A percentile compares a stretch with the other conserved stretches of the same genome.
phyloP scores from a whole-genome alignment of 176 grass and related monocot species.

The Carex cristatella region DNA sequence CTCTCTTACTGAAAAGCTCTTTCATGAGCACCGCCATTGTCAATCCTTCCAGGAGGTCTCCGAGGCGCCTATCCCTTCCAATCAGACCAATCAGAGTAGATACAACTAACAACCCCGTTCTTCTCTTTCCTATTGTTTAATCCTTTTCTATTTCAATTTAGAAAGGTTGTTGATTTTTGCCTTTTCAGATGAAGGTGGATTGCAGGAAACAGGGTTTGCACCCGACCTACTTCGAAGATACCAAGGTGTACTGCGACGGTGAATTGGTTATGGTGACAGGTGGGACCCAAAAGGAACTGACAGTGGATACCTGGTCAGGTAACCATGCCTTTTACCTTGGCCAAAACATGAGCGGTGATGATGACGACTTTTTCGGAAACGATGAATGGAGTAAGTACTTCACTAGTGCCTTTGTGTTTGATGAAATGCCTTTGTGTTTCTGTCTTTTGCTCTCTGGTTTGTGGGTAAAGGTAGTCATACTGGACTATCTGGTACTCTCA shows the following conservation, averaged over 20 bases:
- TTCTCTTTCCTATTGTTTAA: neutral
- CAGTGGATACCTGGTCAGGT: conserved; percentile 93
- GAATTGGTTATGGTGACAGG: conserved; percentile 87
- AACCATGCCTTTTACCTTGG: conserved; percentile 96
- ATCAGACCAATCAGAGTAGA: conserved; percentile 40
- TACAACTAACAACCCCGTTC: conserved; percentile 25
- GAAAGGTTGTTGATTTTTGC: neutral
- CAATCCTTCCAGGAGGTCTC: conserved; percentile 3
- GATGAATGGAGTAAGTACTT: neutral
- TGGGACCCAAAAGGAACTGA: conserved; percentile 73
- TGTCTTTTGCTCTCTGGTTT: neutral
- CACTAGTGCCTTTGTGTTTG: neutral
- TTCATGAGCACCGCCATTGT: conserved; percentile 44
- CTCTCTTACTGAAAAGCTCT: conserved; percentile 56
- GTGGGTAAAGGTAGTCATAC: neutral
- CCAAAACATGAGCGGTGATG: neutral
- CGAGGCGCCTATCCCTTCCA: conserved; percentile 19
- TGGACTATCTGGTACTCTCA: neutral
- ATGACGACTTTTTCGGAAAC: neutral
- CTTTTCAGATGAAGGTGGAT: conserved; percentile 45
- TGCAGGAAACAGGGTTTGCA: conserved; percentile 94
- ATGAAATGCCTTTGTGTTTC: neutral
- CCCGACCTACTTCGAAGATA: conserved; percentile 80
- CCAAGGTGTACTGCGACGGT: conserved; percentile 95
- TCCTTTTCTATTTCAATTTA: neutral